Evolutionary conservation across 257 asterid genomes (phyloP).

Genomic region (Solanum etuberosum): DNA sequence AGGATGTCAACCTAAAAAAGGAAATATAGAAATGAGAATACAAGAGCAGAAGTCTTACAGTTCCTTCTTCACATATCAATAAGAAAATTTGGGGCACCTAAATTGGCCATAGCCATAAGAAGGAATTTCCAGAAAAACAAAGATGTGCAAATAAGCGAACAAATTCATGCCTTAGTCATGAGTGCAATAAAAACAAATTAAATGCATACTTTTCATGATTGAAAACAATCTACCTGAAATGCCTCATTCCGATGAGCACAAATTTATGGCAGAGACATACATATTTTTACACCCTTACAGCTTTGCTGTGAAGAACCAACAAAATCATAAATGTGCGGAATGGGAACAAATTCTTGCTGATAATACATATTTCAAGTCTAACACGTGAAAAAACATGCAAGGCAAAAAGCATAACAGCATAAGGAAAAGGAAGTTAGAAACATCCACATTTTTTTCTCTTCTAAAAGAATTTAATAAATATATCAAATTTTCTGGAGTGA

Average conservation of each 20-base stretch:
- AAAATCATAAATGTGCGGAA: neutral
- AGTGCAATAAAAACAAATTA: neutral
- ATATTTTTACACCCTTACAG: neutral
- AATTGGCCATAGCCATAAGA: neutral
- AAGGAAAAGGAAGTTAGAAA: neutral
- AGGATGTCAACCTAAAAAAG: slow-evolving; percentile 47
- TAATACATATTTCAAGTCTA: neutral
- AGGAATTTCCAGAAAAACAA: neutral
- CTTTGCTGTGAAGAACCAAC: neutral
- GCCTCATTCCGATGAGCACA: neutral
- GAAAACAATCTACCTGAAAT: neutral
- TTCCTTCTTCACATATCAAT: neutral
- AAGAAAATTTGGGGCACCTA: neutral
- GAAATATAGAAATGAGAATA: neutral
- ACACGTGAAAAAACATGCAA: neutral
- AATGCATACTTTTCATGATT: neutral
- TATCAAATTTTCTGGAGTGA: neutral
- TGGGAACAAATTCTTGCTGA: neutral
- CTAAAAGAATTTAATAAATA: neutral
- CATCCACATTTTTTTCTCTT: neutral
- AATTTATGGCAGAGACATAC: neutral
- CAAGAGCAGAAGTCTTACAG: neutral
- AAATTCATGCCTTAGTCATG: neutral
- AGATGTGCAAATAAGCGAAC: neutral
- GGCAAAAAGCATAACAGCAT: neutral